phyloP scores from a whole-genome alignment of 139 green algal species.

The Mychonastes homosphaera region DNA sequence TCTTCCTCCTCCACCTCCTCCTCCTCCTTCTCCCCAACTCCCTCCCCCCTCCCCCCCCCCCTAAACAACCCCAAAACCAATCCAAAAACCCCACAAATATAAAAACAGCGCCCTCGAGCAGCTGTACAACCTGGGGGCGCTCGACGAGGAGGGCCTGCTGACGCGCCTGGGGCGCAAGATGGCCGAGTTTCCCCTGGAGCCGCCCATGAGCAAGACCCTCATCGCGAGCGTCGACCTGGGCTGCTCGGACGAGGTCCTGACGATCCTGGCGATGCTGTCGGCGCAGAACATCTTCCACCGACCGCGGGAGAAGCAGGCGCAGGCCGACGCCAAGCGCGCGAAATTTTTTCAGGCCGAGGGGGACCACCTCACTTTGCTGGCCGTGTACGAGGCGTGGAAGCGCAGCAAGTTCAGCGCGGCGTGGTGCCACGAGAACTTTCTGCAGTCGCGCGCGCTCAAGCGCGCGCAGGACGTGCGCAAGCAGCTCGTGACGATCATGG shows the following conservation, averaged over 20 bases:
- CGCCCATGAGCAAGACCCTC: conserved; percentile 92
- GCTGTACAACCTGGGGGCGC: conserved; percentile 92
- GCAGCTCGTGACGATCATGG: conserved; percentile 97
- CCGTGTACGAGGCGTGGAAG: conserved; percentile 96
- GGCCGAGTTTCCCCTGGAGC: conserved; percentile 97
- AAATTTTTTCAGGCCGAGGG: conserved; percentile 96
- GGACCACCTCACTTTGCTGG: conserved; percentile 94
- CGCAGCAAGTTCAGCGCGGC: conserved; percentile 78
- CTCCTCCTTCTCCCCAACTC: too few relatives aligned
- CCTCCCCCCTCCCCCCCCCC: too few relatives aligned
- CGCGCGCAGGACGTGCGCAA: conserved; percentile 90
- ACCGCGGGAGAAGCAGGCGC: conserved; percentile 77
- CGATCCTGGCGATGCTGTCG: conserved; percentile 90
- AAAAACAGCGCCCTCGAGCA: conserved; percentile 76
- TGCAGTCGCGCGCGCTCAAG: conserved; percentile 75
- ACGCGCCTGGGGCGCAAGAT: conserved; percentile 95
- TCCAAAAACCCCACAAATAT: too few relatives aligned
- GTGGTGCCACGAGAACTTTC: conserved; percentile 95
- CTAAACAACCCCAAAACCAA: too few relatives aligned
- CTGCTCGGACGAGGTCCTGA: conserved; percentile 95
- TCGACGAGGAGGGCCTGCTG: conserved; percentile 92
- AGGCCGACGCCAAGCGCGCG: conserved; percentile 86
- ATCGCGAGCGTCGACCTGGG: conserved; percentile 93
- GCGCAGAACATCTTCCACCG: conserved; percentile 94
- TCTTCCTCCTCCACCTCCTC: too few relatives aligned